Evolutionary conservation across 2,329 filamentous ascomycete species (phyloP), one percentile per base, ranked within the genome.

Genomic region (Triangularia setosa): DNA sequence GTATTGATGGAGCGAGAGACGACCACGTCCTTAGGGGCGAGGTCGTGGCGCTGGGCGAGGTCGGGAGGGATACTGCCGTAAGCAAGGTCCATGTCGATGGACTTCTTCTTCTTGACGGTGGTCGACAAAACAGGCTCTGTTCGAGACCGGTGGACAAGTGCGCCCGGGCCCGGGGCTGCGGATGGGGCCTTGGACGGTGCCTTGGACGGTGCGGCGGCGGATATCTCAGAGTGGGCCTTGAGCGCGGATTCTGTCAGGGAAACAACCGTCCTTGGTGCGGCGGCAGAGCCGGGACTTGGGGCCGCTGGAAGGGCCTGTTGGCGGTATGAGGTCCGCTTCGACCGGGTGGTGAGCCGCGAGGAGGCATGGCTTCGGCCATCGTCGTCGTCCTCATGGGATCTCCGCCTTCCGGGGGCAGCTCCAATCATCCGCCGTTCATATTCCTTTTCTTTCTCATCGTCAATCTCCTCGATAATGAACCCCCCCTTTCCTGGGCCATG

Each of bases 51-150:
- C 76, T 77, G 61, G 73, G 79, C 74, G 77, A 92, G 77, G 71
- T 93, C 86, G 63, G 91, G 87, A 1, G 90, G 91, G 0, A 95
- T 81, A 60, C 91, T 88, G 65, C 94, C 94, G 72, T 97, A 98
- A 7, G 94, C 94, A 7, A 98, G 82, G 74, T 97, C 84, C 91
- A 96, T 93, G 73, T 97, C 94, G 70, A 97, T 88, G 62, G 87
- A 81, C 70, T 83, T 80, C 54, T 71, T 80, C 55, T 71, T 72
- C 66, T 70, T 70, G 40, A 48, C 40, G 21, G 56, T 69, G 69
- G 80, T 68, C 9, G 77, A 72, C 1, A 79, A 75, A 21, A 73
- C 71, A 9, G 77, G 69, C 65, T 77, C 72, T 62, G 60, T 71
- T 69, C 53, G 73, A 72, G 21, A 69, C 67, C 11, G 68, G 40